Base-by-base conservation (phyloP, 768 basidiomycete species). In the Clavaria fumosa region DNA sequence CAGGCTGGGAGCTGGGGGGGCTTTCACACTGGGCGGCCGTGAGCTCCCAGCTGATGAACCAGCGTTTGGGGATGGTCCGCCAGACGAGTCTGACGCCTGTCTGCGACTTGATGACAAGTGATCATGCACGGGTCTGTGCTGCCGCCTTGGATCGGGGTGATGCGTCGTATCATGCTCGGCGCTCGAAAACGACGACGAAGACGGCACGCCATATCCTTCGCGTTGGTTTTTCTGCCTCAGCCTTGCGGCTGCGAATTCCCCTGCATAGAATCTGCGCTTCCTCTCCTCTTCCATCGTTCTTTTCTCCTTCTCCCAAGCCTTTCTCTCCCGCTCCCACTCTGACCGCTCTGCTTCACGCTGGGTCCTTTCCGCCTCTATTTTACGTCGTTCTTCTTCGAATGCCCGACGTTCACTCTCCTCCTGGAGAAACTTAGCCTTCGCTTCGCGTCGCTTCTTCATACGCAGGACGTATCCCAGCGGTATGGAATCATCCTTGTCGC, bases 401-500 rank as follows among this genome's bases (percentile, higher is more conserved):
- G 58, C 56, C 20, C 76, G 66, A 38, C 63, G 64, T 43, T 70
- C 63, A 44, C 69, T 67, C 47, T 79, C 70, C 52, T 66, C 65
- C 31, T 62, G 67, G 47, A 82, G 59, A 47, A 81, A 78, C 31
- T 56, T 67, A 31, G 73, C 75, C 59, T 78, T 78, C 55, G 79
- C 72, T 53, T 77, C 78, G 31, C 75, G 73, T 47, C 71, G 72
- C 62, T 75, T 76, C 60, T 74, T 76, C 53, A 69, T 68, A 37
- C 76, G 75, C 49, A 80, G 58, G n/a, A 75, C 67, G 49, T 83
- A 70, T 12, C 69, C 72, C 27, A 82, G 58, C 2, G 82, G 82
- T 44, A 79, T 62, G 36, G 62, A 61, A 51, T 83, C 79, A 28
- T 80, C 78, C 42, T 70, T 73, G 48, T 70, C 69, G 47, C 72